Evolutionary conservation across 441 rosid species (phyloP), one percentile per base, ranked within the genome.

Genomic region (Pelargonium myrrhifolium): DNA sequence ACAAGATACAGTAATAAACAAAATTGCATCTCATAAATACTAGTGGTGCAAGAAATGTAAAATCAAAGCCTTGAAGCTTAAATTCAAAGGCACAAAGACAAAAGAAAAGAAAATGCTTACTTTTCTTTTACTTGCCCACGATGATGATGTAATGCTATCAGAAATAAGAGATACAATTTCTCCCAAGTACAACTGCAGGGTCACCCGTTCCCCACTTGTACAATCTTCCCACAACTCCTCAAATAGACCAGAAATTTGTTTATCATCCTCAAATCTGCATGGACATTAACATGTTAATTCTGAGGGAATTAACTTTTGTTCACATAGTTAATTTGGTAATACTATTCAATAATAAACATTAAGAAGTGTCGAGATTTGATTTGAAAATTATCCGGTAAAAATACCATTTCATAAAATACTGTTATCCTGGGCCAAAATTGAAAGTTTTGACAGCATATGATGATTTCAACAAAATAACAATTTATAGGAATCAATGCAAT

Each of bases 211-310:
- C 55, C 95, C 95, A 78, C 93, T 88, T 51, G 89, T 84, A 65
- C 77, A 87, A 78, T 94, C 99, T 83, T 94, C 97, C 99, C 97
- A 94, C 69, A 94, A 78, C 70, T 94, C 99, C 86, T 94, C 99
- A 83, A 87, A 91, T 76, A 89, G 84, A 59, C 87, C 79, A 20
- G 99, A 83, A 77, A 89, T 81, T 76, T 75, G 62, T 82, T 89
- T 89, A 78, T 93, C 99, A 83, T 93, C 96, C 72, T 91, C 97
- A 81, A 94, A 94, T 82, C 99, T 94, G 90, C 64, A 82, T 31
- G 74, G 68, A n/a, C 58, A 22, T 65, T 58, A 72, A 71, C 64
- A 58, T 18, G 20, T 61, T 18, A 15, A 39, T 14, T 60, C 5
- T 21, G 35, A 49, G 42, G 67, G 14, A 14, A 31, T 28, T 3